Evolutionary conservation across 148 eudicot species (phyloP).

Genomic region (Vaccinium vitisidaea): DNA sequence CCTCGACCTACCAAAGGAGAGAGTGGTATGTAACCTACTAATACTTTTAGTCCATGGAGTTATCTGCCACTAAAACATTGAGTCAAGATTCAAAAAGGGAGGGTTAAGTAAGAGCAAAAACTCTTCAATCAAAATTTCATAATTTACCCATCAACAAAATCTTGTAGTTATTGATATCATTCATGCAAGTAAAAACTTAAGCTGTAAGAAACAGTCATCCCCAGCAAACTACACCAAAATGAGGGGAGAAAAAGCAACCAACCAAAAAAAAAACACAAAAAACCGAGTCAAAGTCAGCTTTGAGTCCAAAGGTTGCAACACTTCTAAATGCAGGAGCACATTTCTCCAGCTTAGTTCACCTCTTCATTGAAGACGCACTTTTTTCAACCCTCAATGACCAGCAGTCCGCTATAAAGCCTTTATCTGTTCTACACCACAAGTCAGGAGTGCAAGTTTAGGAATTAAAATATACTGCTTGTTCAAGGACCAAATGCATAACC

Average conservation of each 20-base stretch:
- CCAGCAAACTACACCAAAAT: background rate
- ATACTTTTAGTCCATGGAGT: background rate
- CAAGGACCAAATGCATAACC: background rate
- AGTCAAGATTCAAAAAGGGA: background rate
- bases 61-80: background rate
- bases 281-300: background rate
- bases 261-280: background rate
- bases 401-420: background rate
- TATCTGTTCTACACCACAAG: conserved; percentile 5
- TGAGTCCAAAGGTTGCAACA: background rate
- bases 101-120: background rate
- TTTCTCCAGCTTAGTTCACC: background rate
- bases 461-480: background rate
- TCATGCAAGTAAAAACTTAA: background rate
- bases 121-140: background rate
- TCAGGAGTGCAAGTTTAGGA: background rate
- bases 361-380: background rate
- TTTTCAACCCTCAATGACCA: conserved; percentile 4
- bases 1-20: background rate
- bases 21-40: background rate
- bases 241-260: background rate
- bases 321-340: background rate
- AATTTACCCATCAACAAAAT: background rate
- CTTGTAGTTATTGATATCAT: background rate
- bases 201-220: background rate